Base-by-base conservation (phyloP, 2,329 filamentous ascomycete genomes). In the Neofusicoccum cordaticola region DNA sequence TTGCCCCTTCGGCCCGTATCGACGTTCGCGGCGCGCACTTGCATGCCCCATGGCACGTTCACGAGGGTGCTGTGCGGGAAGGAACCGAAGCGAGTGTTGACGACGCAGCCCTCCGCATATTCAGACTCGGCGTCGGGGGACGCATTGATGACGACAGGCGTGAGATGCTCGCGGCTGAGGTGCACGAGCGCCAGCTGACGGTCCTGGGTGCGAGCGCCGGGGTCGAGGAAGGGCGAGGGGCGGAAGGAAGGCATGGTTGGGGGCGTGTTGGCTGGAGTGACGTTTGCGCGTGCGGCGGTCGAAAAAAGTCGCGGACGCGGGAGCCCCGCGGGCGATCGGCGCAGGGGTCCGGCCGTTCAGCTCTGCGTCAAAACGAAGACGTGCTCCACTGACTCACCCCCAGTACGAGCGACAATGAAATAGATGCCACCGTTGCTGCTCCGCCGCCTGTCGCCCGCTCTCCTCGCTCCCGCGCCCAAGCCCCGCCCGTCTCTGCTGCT, bases 31-130 rank as follows among this genome's bases (percentile, higher is more conserved):
- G 95, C 95, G 52, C 92, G 85, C 22, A 98, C 88, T 75, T 98
- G 95, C 6, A 91, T 92, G 34, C 95, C 95, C 94, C 94, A 98
- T 47, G 91, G 90, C 62, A 93, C 82, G 4, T 87, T 83, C 63
- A 97, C 73, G 31, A 84, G 75, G 0, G 81, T 83, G 67, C 74
- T 81, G 69, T 84, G 82, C 2, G 82, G 82, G 63, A 81, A 84
- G 13, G 93, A 97, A 56, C 95, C 95, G 73, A 97, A 99, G 50
- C 93, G 88, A 1, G 94, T 99, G 79, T 97, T 98, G 62, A 93
- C 87, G 48, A 84, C 80, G 19, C 78, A 78, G 60, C 80, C 80
- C 67, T 81, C 80, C 63, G 77, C 68, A 74, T 81, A 73, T 71
- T 82, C 74, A 65, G 79, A 70, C 62, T 74, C 71, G 6, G 42